These are phyloP conservation scores for Aspergillus thermomutatus DNA, from an alignment of 2,329 filamentous ascomycete species.

Conservation along the genomic window DNA sequence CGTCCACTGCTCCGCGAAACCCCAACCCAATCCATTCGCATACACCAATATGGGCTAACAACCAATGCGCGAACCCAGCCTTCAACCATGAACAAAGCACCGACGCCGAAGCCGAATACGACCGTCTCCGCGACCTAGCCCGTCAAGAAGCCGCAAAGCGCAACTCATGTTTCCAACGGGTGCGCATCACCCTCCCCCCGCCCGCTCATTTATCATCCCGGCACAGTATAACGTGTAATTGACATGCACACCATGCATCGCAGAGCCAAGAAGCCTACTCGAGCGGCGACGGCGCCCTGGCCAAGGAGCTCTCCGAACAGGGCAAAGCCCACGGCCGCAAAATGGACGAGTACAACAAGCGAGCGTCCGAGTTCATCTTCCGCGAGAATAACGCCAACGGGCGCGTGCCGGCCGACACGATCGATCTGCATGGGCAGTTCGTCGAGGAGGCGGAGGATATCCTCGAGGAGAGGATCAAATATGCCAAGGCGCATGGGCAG, in stretches of 20 bases:
- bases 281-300: constrained; percentile 74
- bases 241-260: not conserved
- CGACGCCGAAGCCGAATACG: constrained; percentile 80
- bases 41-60: constrained; percentile 1
- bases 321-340: constrained; percentile 78
- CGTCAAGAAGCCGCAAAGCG: constrained; percentile 77
- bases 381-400: constrained; percentile 83
- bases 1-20: not conserved
- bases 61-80: constrained; percentile 49
- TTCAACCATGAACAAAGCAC: constrained; percentile 69
- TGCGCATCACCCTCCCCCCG: constrained; percentile 32
- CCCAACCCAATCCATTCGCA: not conserved
- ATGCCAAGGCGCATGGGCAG: constrained; percentile 70
- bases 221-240: not conserved
- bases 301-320: constrained; percentile 79
- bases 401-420: constrained; percentile 73
- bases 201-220: not conserved
- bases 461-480: constrained; percentile 77
- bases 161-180: constrained; percentile 70
- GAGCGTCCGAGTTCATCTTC: constrained; percentile 93
- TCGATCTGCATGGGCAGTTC: constrained; percentile 92
- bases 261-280: constrained; percentile 78
- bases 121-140: constrained; percentile 80
- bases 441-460: constrained; percentile 94
- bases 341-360: constrained; percentile 85